phyloP scores from a whole-genome alignment of 2,329 filamentous ascomycete species.

The Zasmidium angulare region DNA sequence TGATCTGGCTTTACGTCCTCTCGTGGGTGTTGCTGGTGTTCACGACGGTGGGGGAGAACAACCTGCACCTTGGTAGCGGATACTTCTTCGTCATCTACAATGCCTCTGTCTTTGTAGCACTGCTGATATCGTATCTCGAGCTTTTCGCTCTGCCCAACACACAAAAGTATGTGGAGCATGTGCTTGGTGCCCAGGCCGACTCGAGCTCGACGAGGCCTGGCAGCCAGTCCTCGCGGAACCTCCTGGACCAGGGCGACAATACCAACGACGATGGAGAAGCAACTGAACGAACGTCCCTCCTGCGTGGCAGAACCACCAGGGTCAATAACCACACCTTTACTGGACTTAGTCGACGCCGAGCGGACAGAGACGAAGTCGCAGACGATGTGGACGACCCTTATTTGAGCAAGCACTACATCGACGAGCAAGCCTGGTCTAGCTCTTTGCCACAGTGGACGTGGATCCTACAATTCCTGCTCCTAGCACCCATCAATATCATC shows the following conservation, averaged over 20 bases:
- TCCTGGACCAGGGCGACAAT: constrained; percentile 19
- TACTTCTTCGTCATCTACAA: constrained; percentile 84
- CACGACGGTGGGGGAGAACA: constrained; percentile 73
- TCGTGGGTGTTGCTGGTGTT: constrained; percentile 72
- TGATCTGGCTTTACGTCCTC: constrained; percentile 80
- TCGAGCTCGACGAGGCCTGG: constrained; percentile 25
- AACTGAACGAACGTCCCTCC: constrained; percentile 58
- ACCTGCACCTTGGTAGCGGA: constrained; percentile 68
- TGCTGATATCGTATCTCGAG: constrained; percentile 75
- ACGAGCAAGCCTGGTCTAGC: constrained; percentile 84
- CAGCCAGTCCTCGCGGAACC: constrained; percentile 29
- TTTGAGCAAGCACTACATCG: constrained; percentile 52
- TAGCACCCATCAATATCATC: constrained; percentile 76
- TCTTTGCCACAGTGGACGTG: constrained; percentile 80
- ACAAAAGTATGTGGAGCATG: constrained; percentile 63
- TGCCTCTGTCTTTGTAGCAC: constrained; percentile 69
- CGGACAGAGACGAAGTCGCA: constrained; percentile 35
- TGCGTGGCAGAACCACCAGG: constrained; percentile 47
- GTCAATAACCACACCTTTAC: constrained; percentile 51
- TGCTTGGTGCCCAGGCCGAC: constrained; percentile 39
- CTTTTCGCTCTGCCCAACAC: constrained; percentile 72
- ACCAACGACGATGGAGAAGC: constrained; percentile 27
- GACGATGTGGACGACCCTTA: constrained; percentile 30
- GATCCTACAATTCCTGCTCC: constrained; percentile 79
- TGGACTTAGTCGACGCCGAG: constrained; percentile 47